Base-by-base conservation (phyloP, 345 rosid genomes). In the Sonneratia caseolaris region DNA sequence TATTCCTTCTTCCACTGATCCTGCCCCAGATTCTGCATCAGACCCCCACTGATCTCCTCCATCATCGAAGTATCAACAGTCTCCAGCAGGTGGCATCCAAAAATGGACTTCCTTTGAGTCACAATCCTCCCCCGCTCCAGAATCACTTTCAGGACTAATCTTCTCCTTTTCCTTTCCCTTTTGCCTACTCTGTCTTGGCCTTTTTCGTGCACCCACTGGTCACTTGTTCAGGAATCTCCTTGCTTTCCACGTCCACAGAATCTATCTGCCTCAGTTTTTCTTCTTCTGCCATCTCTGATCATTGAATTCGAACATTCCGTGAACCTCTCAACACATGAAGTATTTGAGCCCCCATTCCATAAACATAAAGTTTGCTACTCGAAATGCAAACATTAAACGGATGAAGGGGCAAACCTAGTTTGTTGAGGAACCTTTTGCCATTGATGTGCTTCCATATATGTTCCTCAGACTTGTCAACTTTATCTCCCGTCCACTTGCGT, bases 381-480 rank as follows among this genome's bases (percentile, higher is more conserved):
- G 7, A 71, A 61, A 2, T 16, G 16, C 16, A 47, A 24, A 13
- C 22, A 49, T 43, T 64, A 47, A 66, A 38, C 48, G 10, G 40
- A 68, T 21, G 11, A 71, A 74, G 12, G 53, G 43, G 70, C 49
- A 12, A 47, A 94, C 98, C 96, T 77, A 94, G 78, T 80, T 81
- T 88, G 79, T 84, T 87, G 78, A 94, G 96, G 86, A 94, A 94
- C 37, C 92, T 79, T 72, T 68, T 90, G 47, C 97, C 97, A 6
- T 87, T 90, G 71, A 94, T 77, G 51, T 94, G 98, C 82, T 91
- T 94, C 96, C 95, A 94, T 43, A 91, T 88, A 74, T 94, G 98
- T 74, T 91, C 92, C 82, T 91, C 96, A 5, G 85, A 82, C 76
- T 94, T 94, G 79, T 94, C 91, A 68, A 94, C 91, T 10, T 84